A percentile compares a stretch with the other conserved stretches of the same genome.
Conservation (phyloP, 768 basidiomycete species). For the Rhizopogon rudus region DNA sequence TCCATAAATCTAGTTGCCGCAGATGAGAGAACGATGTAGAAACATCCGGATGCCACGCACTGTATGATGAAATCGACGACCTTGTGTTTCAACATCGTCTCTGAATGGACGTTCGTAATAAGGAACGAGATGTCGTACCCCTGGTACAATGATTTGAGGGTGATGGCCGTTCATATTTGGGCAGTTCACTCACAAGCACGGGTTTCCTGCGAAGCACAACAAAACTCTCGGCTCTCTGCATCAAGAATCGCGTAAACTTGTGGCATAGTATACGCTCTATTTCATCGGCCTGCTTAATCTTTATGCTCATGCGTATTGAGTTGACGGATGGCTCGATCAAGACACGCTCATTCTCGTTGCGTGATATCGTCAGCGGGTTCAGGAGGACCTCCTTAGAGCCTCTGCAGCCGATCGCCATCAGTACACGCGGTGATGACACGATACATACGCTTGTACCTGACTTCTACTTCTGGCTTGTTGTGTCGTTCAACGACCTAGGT, state of each 20-base stretch:
- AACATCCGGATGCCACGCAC: constrained; percentile 39
- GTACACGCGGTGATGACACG: not conserved
- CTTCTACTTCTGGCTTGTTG: constrained; percentile 96
- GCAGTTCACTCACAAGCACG: constrained; percentile 55
- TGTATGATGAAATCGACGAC: constrained; percentile 99
- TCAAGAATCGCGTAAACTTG: constrained; percentile 99
- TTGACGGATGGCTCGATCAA: constrained; percentile 97
- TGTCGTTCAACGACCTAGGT: constrained; percentile 89
- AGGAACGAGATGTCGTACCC: constrained; percentile 99
- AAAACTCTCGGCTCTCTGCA: constrained; percentile 97
- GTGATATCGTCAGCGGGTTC: constrained; percentile 89
- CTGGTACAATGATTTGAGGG: constrained; percentile 35
- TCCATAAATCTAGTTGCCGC: constrained; percentile 79
- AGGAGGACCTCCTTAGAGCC: constrained; percentile 92
- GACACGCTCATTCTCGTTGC: constrained; percentile 96
- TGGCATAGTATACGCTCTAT: constrained; percentile 96
- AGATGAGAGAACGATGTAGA: not conserved
- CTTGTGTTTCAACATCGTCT: constrained; percentile 99
- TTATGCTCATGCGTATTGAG: constrained; percentile 94
- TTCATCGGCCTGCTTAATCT: constrained; percentile 99
- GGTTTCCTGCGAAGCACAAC: constrained; percentile 94
- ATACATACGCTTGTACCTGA: constrained; percentile 45
- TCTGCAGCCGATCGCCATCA: constrained; percentile 34
- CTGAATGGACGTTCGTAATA: constrained; percentile 94
- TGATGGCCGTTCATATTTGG: constrained; percentile 6